Evolutionary conservation across 2,329 filamentous ascomycete genomes (phyloP), one percentile per base, ranked within the genome.

Genomic region (Phaeosphaeria sp.): DNA sequence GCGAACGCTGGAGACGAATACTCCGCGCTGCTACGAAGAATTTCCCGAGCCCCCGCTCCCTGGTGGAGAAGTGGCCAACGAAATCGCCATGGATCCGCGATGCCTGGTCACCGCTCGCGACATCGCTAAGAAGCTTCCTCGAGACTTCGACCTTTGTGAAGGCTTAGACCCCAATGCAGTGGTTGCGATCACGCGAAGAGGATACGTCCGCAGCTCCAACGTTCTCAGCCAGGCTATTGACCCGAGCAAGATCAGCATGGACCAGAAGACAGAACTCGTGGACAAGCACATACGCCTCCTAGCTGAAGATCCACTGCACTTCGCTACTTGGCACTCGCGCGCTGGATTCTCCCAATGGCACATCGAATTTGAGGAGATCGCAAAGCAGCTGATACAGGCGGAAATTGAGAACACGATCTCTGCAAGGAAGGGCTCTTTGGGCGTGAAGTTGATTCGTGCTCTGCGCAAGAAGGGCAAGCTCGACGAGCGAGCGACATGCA

Each of bases 401-500:
- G 92, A 97, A 74, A 81, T 98, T 27, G 92, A 97, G 75, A 87
- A 89, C 15, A 89, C 93, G 43, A 89, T 98, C 55, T 86, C 90
- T 61, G 87, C 92, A 4, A 87, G 87, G 2, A 93, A 92, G 66
- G 93, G 92, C 7, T 85, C 86, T 7, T 83, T 90, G 47, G 92
- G 92, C 0, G 84, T 94, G 18, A 91, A 94, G 8, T 82, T 99
- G n/a, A 86, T 93, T 20, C 90, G 92, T 20, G 92, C 98, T 54
- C 84, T 99, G 20, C 86, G 90, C 40, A 89, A 91, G 57, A 92
- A 93, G 72, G 95, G 95, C 52, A 97, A 95, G 73, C 83, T 98
- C n/a, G 94, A 98, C 65, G 95, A 99, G 77, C 96, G 96, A 77
- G 89, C 91, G 59, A 83, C 97, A 13, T 90, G 91, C 39, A 88